These are phyloP conservation scores for Earliella scabrosa DNA, from an alignment of 1,284 basidiomycete species.

Conservation along the genomic window DNA sequence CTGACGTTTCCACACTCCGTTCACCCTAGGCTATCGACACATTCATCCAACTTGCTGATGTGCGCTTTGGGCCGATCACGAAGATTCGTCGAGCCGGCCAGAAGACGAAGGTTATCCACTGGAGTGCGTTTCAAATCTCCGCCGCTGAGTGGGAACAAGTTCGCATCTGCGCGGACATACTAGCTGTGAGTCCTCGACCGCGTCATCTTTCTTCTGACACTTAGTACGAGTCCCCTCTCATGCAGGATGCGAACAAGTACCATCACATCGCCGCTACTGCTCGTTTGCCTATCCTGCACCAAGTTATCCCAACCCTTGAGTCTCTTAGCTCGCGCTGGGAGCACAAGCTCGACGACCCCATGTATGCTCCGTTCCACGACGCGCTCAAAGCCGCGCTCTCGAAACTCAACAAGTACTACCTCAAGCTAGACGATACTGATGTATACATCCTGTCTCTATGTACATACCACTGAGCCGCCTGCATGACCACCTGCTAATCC, in stretches of 20 bases:
- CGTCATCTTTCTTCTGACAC: too few relatives aligned
- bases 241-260: conserved; percentile 10
- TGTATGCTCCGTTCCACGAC: conserved; percentile 20
- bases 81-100: not conserved
- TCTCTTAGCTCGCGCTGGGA: conserved; percentile 29
- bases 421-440: conserved; percentile 26
- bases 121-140: not conserved
- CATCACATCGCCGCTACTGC: not conserved
- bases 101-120: not conserved
- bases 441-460: conserved; percentile 16
- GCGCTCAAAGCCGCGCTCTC: conserved; percentile 21
- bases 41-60: not conserved
- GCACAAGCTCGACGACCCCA: conserved; percentile 10
- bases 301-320: conserved; percentile 29
- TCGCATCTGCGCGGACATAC: not conserved
- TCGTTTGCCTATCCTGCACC: conserved; percentile 9
- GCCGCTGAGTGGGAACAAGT: not conserved
- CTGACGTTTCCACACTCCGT: not conserved
- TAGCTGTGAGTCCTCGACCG: not conserved
- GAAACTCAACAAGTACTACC: conserved; percentile 33
- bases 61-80: not conserved
- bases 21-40: not conserved
- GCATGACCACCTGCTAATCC: too few relatives aligned
- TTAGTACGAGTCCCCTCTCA: too few relatives aligned
- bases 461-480: not conserved